A percentile compares a stretch with the other conserved stretches of the same genome.
Conservation (phyloP, 2,329 filamentous ascomycete species). For the Clonostachys sp. region DNA sequence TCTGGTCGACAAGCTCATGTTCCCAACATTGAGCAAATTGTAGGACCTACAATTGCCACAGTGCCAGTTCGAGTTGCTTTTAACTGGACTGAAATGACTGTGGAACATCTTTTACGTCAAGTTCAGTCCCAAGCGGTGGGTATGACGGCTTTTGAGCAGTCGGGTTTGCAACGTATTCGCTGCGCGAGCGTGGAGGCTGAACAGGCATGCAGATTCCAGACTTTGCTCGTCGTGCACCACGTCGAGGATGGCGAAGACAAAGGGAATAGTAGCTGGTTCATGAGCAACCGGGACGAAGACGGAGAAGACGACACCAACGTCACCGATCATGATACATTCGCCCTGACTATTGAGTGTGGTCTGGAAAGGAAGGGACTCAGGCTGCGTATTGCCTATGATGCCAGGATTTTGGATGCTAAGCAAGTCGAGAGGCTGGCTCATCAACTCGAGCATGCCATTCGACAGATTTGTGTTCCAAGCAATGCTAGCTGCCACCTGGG, state of each 20-base stretch:
- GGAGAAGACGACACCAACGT: not conserved
- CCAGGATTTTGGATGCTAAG: not conserved
- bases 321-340: not conserved
- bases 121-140: conserved; percentile 13
- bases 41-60: conserved; percentile 4
- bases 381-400: not conserved
- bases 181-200: not conserved
- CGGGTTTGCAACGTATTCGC: conserved; percentile 10
- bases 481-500: not conserved
- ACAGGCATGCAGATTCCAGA: conserved; percentile 12
- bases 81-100: not conserved
- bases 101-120: not conserved
- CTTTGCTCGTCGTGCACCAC: conserved; percentile 18
- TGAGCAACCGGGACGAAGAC: not conserved
- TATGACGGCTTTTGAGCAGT: conserved; percentile 13
- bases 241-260: conserved; percentile 2
- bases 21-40: conserved; percentile 1
- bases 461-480: not conserved
- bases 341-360: not conserved
- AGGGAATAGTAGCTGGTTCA: too few species aligned
- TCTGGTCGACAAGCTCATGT: conserved; percentile 3
- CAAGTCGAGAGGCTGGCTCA: not conserved
- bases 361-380: not conserved
- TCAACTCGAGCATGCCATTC: not conserved
- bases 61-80: conserved; percentile 3